A percentile compares a stretch with the other conserved stretches of the same genome.
These are phyloP conservation scores for Candida suzukii DNA, from an alignment of 805 yeast genomes.

Conservation along the genomic window DNA sequence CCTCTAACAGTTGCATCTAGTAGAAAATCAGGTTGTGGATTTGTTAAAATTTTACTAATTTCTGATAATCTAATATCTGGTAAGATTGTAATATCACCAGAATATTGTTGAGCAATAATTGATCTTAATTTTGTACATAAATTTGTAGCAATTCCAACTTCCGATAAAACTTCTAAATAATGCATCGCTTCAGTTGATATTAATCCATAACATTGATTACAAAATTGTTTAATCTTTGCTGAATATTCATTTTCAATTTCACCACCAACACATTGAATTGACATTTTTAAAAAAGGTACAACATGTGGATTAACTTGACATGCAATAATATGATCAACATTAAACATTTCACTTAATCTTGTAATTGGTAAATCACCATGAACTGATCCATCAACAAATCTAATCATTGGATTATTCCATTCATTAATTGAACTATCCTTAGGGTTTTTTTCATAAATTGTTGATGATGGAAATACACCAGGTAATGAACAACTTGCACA, in stretches of 20 bases:
- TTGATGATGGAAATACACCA: conserved; percentile 79
- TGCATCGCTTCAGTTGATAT: conserved; percentile 70
- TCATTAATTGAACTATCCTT: conserved; percentile 65
- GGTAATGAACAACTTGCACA: conserved; percentile 95
- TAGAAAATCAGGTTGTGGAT: conserved; percentile 77
- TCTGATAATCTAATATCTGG: conserved; percentile 65
- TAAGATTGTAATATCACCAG: conserved; percentile 89
- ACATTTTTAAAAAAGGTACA: conserved; percentile 71
- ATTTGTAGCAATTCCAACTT: conserved; percentile 70
- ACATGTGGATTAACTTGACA: conserved; percentile 98
- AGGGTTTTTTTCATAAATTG: conserved; percentile 77
- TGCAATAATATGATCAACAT: conserved; percentile 94
- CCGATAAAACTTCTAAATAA: conserved; percentile 62
- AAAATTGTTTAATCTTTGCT: conserved; percentile 43
- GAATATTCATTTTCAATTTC: conserved; percentile 55
- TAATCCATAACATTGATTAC: conserved; percentile 51
- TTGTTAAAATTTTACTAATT: conserved; percentile 55
- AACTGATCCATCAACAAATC: conserved; percentile 94
- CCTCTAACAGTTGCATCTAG: conserved; percentile 70
- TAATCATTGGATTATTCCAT: conserved; percentile 73
- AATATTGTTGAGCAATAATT: conserved; percentile 76
- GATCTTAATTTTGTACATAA: conserved; percentile 67
- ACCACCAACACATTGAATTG: conserved; percentile 64
- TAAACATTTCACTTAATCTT: conserved; percentile 90
- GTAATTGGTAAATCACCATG: conserved; percentile 90